Evolutionary conservation across 2,329 filamentous ascomycete species (phyloP).

Genomic region (Nannizziopsis barbatae): DNA sequence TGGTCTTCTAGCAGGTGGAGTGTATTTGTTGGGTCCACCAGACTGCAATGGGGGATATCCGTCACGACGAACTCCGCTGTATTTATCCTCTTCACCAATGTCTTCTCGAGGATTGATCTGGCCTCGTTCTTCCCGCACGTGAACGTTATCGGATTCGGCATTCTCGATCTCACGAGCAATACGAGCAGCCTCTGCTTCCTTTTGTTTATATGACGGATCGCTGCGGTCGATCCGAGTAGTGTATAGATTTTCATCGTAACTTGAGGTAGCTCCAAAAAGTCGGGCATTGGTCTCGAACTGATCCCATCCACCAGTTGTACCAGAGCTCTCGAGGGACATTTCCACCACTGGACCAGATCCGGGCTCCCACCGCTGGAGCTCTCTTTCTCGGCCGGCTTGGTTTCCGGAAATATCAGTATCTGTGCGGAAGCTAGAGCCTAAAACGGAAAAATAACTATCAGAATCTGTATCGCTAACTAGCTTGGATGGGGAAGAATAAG

Average conservation of each 20-base stretch:
- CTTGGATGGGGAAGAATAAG: too few species aligned
- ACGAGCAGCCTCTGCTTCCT: constrained; percentile 64
- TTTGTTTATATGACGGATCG: constrained; percentile 69
- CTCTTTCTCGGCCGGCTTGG: constrained; percentile 57
- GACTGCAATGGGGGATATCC: constrained; percentile 54
- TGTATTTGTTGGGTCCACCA: constrained; percentile 63
- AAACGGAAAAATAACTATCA: neutral
- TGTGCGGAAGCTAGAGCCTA: constrained; percentile 70
- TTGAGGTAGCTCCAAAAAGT: constrained; percentile 75
- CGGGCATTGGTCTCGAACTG: constrained; percentile 86
- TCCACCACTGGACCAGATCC: constrained; percentile 52
- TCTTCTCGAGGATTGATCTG: constrained; percentile 53
- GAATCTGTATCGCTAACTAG: too few species aligned
- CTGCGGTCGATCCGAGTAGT: constrained; percentile 80
- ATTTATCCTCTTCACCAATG: constrained; percentile 81
- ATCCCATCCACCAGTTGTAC: constrained; percentile 58
- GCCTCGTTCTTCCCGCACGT: constrained; percentile 82
- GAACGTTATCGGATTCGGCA: constrained; percentile 60
- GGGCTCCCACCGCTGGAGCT: constrained; percentile 72
- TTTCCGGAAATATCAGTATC: constrained; percentile 77
- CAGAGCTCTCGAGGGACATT: constrained; percentile 56
- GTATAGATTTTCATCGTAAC: constrained; percentile 90
- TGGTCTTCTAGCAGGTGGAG: constrained; percentile 74
- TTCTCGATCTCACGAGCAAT: constrained; percentile 85
- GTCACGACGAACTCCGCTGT: constrained; percentile 81